Evolutionary conservation across 129 eudicot genomes (phyloP).

Genomic region (Tagetes erecta): DNA sequence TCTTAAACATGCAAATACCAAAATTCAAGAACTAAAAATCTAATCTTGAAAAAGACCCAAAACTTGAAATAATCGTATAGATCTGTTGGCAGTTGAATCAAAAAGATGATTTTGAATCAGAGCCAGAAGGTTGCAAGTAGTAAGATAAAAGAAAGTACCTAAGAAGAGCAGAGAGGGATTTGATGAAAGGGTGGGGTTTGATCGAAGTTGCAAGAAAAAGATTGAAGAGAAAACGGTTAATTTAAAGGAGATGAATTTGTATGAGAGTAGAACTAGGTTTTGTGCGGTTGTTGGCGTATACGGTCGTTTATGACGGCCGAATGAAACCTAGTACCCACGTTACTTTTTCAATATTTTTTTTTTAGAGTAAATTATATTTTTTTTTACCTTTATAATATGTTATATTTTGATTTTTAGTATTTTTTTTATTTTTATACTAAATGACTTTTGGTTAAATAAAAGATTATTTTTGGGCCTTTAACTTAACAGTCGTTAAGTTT

Average conservation of each 20-base stretch:
- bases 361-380: too few relatives aligned
- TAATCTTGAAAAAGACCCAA: not conserved
- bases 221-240: too few relatives aligned
- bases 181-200: not conserved
- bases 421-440: too few relatives aligned
- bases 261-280: conserved; percentile 19
- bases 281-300: conserved; percentile 22
- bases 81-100: conserved; percentile 13
- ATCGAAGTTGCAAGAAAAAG: not conserved
- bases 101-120: not conserved
- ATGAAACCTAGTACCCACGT: conserved; percentile 20
- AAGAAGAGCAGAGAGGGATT: not conserved
- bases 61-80: conserved; percentile 1
- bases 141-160: not conserved
- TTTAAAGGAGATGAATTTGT: not conserved
- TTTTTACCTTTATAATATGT: too few relatives aligned
- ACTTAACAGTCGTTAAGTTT: too few relatives aligned
- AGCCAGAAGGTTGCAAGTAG: not conserved
- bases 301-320: conserved; percentile 31
- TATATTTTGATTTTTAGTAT: too few relatives aligned
- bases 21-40: conserved; percentile 12
- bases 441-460: too few relatives aligned
- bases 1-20: not conserved
- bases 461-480: too few relatives aligned
- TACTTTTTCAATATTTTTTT: too few relatives aligned